phyloP scores from a whole-genome alignment of 2,329 filamentous ascomycete species.

The Penicillium capsulatum region DNA sequence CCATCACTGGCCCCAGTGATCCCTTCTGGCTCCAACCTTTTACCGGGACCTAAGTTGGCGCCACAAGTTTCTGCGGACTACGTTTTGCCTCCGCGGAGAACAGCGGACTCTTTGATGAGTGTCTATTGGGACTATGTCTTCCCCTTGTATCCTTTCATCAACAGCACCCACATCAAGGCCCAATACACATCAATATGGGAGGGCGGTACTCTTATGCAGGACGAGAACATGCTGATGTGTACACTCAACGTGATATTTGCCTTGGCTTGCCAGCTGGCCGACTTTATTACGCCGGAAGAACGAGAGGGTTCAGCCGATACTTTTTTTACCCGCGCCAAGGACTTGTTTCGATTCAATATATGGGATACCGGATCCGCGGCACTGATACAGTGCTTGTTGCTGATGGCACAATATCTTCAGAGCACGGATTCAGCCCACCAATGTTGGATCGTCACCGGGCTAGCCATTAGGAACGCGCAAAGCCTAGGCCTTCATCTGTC shows the following conservation, averaged over 20 bases:
- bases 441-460: conserved; percentile 49
- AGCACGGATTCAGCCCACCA: conserved; percentile 48
- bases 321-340: conserved; percentile 45
- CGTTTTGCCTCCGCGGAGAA: conserved; percentile 45
- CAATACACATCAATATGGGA: conserved; percentile 44
- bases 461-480: conserved; percentile 47
- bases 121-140: conserved; percentile 49
- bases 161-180: conserved; percentile 35
- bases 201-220: conserved; percentile 33
- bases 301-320: conserved; percentile 40
- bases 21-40: no score
- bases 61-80: conserved; percentile 23
- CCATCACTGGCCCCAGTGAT: conserved; percentile 15
- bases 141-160: conserved; percentile 47
- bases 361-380: conserved; percentile 45
- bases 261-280: conserved; percentile 44
- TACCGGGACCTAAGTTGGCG: no score
- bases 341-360: conserved; percentile 41
- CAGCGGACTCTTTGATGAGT: conserved; percentile 45
- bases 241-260: conserved; percentile 49
- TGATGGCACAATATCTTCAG: conserved; percentile 50
- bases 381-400: conserved; percentile 46
- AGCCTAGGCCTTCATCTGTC: conserved; percentile 46
- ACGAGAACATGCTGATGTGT: conserved; percentile 45
- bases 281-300: conserved; percentile 40